Percentiles rank a stretch among this genome's conserved stretches.
Conservation (phyloP, 176 grass and related monocot species). For the Tuctoria greenei region DNA sequence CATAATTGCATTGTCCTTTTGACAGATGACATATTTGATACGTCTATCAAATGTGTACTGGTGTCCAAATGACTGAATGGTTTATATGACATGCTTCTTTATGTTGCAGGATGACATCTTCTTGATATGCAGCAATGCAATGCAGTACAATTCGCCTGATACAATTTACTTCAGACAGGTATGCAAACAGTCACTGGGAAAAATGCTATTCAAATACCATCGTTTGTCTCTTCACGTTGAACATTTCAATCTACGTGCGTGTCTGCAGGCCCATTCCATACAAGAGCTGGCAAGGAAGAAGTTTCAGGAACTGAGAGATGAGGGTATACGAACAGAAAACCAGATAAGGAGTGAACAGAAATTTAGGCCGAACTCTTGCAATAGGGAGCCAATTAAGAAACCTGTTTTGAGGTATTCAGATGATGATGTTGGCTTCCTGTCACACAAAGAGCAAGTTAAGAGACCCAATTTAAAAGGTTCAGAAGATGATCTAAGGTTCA, state of each 20-base stretch:
- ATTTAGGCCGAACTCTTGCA: conserved; percentile 41
- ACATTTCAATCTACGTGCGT: conserved; percentile 31
- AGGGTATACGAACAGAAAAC: conserved; percentile 52
- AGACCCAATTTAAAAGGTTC: conserved; percentile 36
- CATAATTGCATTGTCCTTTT: not conserved
- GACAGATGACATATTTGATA: not conserved
- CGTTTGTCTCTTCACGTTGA: conserved; percentile 7
- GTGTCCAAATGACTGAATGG: not conserved
- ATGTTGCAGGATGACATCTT: conserved; percentile 90
- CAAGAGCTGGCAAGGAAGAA: conserved; percentile 96
- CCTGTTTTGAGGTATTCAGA: conserved; percentile 42
- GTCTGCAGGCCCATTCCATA: conserved; percentile 82
- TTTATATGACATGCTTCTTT: conserved; percentile 33
- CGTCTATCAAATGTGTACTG: not conserved
- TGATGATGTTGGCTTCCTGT: conserved; percentile 45
- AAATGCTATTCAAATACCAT: not conserved
- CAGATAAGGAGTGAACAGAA: conserved; percentile 58
- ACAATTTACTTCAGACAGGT: conserved; percentile 99
- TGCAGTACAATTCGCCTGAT: conserved; percentile 97
- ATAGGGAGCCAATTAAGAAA: conserved; percentile 57
- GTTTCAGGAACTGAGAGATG: conserved; percentile 84
- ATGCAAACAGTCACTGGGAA: conserved; percentile 23
- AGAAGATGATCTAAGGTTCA: conserved; percentile 15
- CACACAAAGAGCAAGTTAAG: conserved; percentile 43
- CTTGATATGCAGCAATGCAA: conserved; percentile 98